Percentiles rank a stretch among this genome's conserved stretches.
Conservation (phyloP, 108 stramenopile species). For the Fragilaria crotonensis region DNA sequence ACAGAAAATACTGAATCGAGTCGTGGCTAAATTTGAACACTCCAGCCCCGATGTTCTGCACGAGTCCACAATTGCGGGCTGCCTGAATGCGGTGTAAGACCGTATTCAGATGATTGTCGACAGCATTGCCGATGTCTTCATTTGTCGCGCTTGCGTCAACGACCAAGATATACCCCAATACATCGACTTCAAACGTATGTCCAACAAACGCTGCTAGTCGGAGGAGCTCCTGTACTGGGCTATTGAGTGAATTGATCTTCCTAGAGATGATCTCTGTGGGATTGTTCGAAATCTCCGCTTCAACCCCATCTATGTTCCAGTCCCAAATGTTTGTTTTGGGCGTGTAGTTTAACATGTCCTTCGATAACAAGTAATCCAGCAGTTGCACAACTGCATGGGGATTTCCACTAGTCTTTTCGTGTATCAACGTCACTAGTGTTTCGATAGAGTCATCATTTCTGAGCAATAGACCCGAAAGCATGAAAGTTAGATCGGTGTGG, state of each 20-base stretch:
- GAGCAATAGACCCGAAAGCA: background rate
- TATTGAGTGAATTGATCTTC: background rate
- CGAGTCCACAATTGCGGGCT: background rate
- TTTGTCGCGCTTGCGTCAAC: background rate
- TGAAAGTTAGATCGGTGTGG: background rate
- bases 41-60: background rate
- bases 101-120: no score
- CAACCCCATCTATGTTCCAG: background rate
- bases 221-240: background rate
- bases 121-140: no score
- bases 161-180: background rate
- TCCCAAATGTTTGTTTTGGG: background rate
- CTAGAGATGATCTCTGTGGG: background rate
- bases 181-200: background rate
- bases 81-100: background rate
- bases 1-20: background rate
- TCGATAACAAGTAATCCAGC: background rate
- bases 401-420: background rate
- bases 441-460: background rate
- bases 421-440: background rate
- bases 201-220: background rate
- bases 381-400: background rate
- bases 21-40: background rate
- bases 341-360: background rate
- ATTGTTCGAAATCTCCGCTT: background rate